Conservation (phyloP, 257 asterid species). For the Nicotiana noctiflora region DNA sequence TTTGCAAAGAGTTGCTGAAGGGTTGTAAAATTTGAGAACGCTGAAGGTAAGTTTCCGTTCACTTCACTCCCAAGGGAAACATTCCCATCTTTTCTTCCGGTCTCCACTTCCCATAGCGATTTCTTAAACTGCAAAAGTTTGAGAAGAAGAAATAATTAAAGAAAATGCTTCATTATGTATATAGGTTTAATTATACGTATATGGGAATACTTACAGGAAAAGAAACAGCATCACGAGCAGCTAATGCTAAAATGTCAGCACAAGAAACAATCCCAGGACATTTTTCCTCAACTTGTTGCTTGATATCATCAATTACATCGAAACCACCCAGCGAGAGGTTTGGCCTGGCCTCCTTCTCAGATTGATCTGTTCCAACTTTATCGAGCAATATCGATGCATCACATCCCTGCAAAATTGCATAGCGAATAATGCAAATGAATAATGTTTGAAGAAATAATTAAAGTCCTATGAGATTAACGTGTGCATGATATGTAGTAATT, state of each 20-base stretch:
- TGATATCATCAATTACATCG: conserved; percentile 30
- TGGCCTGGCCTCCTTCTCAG: conserved; percentile 24
- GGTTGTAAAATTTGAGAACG: conserved; percentile 29
- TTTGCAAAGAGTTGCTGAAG: conserved; percentile 28
- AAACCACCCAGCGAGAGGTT: conserved; percentile 18
- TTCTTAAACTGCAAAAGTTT: conserved; percentile 11
- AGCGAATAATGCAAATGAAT: not conserved
- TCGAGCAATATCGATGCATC: conserved; percentile 32
- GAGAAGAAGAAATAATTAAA: too few species aligned
- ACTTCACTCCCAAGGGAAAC: conserved; percentile 30
- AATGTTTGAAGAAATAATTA: not conserved
- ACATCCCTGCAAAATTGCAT: conserved; percentile 20
- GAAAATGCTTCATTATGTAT: too few species aligned
- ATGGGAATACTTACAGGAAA: conserved; percentile 1
- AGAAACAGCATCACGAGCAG: conserved; percentile 27
- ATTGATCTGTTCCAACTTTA: not conserved
- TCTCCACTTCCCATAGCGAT: conserved; percentile 36
- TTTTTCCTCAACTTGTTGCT: conserved; percentile 17
- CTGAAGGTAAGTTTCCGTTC: conserved; percentile 30
- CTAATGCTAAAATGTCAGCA: conserved; percentile 28
- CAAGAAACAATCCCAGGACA: conserved; percentile 25
- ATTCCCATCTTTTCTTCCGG: conserved; percentile 53
- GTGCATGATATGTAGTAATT: not conserved
- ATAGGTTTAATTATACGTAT: too few species aligned
- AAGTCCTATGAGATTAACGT: not conserved